Percentiles rank a stretch among this genome's conserved stretches.
These are phyloP conservation scores for Fraxinus sp. DNA, from an alignment of 305 asterid species.

Conservation along the genomic window DNA sequence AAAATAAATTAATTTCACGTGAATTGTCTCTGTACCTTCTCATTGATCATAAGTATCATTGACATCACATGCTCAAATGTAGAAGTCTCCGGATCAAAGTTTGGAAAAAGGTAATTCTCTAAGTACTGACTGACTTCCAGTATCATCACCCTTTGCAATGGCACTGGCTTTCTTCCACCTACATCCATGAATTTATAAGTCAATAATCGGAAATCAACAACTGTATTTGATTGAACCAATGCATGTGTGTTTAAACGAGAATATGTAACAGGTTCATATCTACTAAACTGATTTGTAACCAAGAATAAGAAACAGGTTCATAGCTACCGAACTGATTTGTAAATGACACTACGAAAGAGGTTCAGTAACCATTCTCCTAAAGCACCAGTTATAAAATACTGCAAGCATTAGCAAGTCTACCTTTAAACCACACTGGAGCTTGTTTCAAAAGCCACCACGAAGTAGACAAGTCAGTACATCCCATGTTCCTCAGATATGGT, in stretches of 20 bases:
- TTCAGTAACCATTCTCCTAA: neutral
- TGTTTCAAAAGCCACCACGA: neutral
- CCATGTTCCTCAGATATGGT: neutral
- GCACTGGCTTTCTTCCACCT: conserved; percentile 90
- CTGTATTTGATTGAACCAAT: conserved; percentile 5
- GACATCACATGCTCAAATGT: conserved; percentile 98
- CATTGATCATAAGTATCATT: conserved; percentile 95
- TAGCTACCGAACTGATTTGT: neutral
- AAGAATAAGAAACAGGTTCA: neutral
- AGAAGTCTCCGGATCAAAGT: conserved; percentile 80
- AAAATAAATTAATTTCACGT: neutral
- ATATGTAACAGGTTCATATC: neutral
- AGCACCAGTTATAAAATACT: neutral
- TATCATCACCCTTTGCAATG: conserved; percentile 96
- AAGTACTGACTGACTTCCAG: conserved; percentile 94
- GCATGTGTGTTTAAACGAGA: neutral
- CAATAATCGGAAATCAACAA: conserved; percentile 18
- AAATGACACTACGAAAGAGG: neutral
- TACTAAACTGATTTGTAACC: neutral
- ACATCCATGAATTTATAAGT: conserved; percentile 22
- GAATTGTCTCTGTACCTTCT: conserved; percentile 58
- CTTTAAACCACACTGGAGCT: neutral
- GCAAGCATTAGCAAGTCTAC: neutral
- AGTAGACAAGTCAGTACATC: neutral
- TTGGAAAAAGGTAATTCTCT: conserved; percentile 97